Base-by-base conservation (phyloP, 1,284 basidiomycete species). In the Cystobasidiaceae sp. region DNA sequence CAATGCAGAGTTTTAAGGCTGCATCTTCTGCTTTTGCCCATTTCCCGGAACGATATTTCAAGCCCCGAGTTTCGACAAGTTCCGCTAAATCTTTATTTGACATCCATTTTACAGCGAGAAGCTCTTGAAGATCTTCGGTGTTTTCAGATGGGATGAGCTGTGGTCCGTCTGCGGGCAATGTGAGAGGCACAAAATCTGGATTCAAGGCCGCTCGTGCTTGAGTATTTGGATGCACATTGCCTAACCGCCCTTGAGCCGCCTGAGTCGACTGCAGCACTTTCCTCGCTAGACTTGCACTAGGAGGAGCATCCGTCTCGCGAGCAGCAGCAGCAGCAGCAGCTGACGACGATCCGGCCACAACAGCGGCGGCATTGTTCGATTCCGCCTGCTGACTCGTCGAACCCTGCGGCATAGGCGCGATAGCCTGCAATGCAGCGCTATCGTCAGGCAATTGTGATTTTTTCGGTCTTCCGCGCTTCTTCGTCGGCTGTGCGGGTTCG, bases 11-110 rank as follows among this genome's bases (percentile, higher is more conserved):
- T 67, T 79, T 81, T 1, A 90, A 75, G 68, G 84, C 83, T 23
- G 83, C 80, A 68, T 86, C 86, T 73, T 91, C 89, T 45, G 84
- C 83, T 1, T 83, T 82, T 17, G 86, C 87, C 72, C 90, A 91
- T 73, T 88, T 88, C 19, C 89, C 89, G 74, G 88, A 88, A 76
- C 87, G 89, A 75, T 87, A 90, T 3, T 87, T 81, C 19, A 90
- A 80, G 30, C 88, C 88, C 90, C 60, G 21, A 34, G 28, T 32
- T 25, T 64, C 61, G 21, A 55, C 33, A 6, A 64, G 43, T 6
- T 54, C 52, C 2, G 33, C 30, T 21, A 64, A 34, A 2, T 55
- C 61, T 23, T 55, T 56, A 7, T 51, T 39, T 7, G 6, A n/a
- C 43, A 64, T 17, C 61, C 61, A 64, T 25, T 44, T 55, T 1